phyloP scores from a whole-genome alignment of 331 rosid genomes.

The Pyrus hybrid region DNA sequence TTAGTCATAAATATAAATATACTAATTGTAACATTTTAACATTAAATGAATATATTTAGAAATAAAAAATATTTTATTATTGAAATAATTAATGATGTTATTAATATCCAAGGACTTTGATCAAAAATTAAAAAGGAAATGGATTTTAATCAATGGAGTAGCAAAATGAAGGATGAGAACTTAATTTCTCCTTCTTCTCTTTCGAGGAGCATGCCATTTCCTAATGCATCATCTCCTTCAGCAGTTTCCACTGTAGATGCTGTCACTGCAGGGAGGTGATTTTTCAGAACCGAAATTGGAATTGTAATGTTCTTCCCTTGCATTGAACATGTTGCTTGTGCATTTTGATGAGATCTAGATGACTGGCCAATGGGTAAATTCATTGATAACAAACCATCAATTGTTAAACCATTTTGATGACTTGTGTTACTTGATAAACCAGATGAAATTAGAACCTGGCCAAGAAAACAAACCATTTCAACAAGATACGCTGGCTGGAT shows the following conservation, averaged over 20 bases:
- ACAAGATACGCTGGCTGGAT: background rate
- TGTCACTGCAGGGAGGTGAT: conserved; percentile 39
- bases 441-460: conserved; percentile 71
- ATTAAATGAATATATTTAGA: too few relatives aligned
- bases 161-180: too few relatives aligned
- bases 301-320: conserved; percentile 44
- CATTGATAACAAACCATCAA: conserved; percentile 76
- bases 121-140: too few relatives aligned
- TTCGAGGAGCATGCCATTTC: conserved; percentile 35
- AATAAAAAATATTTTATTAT: too few relatives aligned
- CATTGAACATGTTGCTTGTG: conserved; percentile 33
- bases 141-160: too few relatives aligned
- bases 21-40: too few relatives aligned
- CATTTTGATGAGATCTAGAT: conserved; percentile 27
- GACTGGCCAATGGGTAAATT: conserved; percentile 49
- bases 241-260: conserved; percentile 27
- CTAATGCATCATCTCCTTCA: conserved; percentile 41
- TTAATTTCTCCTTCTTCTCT: too few relatives aligned
- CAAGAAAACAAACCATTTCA: conserved; percentile 11
- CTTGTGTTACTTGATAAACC: conserved; percentile 46
- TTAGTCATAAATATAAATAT: too few relatives aligned
- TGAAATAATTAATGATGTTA: too few relatives aligned
- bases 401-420: conserved; percentile 48
- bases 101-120: too few relatives aligned
- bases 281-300: conserved; percentile 77